These are phyloP conservation scores for Macrocybe gigantea DNA, from an alignment of 768 basidiomycete species.

Conservation along the genomic window DNA sequence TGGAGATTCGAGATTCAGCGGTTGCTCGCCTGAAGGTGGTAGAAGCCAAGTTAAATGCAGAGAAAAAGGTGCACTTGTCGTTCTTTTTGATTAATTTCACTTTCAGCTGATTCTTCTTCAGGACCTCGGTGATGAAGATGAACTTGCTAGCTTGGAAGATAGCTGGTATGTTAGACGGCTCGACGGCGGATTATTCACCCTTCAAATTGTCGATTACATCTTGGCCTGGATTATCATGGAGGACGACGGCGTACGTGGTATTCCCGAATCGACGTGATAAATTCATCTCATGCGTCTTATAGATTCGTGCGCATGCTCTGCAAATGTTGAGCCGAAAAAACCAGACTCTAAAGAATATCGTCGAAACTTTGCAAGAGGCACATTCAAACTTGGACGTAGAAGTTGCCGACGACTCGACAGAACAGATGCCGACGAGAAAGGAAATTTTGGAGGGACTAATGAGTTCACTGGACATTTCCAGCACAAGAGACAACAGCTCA, in stretches of 20 bases:
- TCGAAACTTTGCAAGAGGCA: slow-evolving; percentile 66
- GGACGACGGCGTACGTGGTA: slow-evolving; percentile 82
- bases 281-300: slow-evolving; percentile 3
- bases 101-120: slow-evolving; percentile 16
- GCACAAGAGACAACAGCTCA: too few relatives aligned
- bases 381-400: slow-evolving; percentile 41
- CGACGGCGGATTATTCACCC: slow-evolving; percentile 80
- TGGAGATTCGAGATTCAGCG: slow-evolving; percentile 80
- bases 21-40: slow-evolving; percentile 50
- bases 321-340: slow-evolving; percentile 74
- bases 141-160: slow-evolving; percentile 62
- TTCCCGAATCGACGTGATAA: neutral
- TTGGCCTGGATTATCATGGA: slow-evolving; percentile 96
- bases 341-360: slow-evolving; percentile 63
- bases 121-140: slow-evolving; percentile 52
- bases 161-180: slow-evolving; percentile 81
- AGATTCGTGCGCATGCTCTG: slow-evolving; percentile 76
- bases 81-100: neutral
- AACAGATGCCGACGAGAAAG: slow-evolving; percentile 38
- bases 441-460: slow-evolving; percentile 69
- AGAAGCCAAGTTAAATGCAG: slow-evolving; percentile 63
- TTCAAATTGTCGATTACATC: slow-evolving; percentile 92
- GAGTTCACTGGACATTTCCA: slow-evolving; percentile 38
- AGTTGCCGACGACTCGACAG: slow-evolving; percentile 2
- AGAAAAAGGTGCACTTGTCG: slow-evolving; percentile 50